Conservation (phyloP, 495 filamentous ascomycete species). For the Talaromyces adpressus region DNA sequence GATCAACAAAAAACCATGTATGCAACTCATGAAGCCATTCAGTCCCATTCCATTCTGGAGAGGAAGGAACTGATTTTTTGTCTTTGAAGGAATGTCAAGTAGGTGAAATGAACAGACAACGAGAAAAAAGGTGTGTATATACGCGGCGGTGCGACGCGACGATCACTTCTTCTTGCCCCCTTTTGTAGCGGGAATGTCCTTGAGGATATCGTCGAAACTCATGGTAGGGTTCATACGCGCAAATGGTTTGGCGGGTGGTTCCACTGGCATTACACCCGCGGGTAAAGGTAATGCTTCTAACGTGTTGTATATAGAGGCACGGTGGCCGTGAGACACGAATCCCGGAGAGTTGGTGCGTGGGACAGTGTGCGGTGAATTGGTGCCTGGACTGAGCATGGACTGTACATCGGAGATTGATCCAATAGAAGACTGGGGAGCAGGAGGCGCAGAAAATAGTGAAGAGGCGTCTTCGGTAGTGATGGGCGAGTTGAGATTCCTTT, state of each 20-base stretch:
- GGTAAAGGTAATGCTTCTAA: conserved; percentile 47
- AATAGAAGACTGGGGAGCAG: conserved; percentile 34
- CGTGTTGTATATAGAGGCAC: conserved; percentile 39
- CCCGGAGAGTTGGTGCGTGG: conserved; percentile 39
- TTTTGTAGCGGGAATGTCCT: conserved; percentile 30
- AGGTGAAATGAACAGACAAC: neutral
- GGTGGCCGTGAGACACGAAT: conserved; percentile 24
- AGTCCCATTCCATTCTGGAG: conserved; percentile 12
- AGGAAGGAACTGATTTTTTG: conserved; percentile 2
- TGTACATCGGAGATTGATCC: conserved; percentile 30
- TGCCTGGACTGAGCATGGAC: conserved; percentile 23
- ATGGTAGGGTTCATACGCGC: conserved; percentile 43
- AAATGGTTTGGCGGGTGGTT: conserved; percentile 31
- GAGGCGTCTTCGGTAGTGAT: conserved; percentile 35
- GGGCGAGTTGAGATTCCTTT: conserved; percentile 31
- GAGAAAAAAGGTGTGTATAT: conserved; percentile 12
- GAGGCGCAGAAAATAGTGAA: conserved; percentile 33
- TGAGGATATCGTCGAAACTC: conserved; percentile 48
- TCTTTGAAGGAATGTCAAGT: conserved; percentile 1
- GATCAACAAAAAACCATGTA: neutral
- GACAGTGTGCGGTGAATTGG: conserved; percentile 29
- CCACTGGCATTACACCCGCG: conserved; percentile 40
- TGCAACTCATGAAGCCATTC: conserved; percentile 2
- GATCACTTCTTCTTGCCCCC: conserved; percentile 36
- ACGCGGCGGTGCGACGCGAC: neutral